Conservation (phyloP, 352 stramenopile genomes). For the Bremia lactucae region DNA sequence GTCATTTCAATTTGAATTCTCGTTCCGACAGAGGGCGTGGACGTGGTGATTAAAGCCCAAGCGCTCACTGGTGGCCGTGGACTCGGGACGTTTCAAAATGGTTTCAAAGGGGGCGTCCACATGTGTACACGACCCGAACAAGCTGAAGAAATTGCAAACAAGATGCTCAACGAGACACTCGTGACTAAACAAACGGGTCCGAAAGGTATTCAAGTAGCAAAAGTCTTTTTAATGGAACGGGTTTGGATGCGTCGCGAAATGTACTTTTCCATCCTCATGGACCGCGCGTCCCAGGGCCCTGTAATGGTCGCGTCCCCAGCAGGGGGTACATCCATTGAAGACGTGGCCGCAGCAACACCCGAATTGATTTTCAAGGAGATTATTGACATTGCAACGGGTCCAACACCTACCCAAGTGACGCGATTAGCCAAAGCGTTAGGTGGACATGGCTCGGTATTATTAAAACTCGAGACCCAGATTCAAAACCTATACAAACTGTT, state of each 20-base stretch:
- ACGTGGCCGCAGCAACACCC: conserved; percentile 90
- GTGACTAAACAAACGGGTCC: conserved; percentile 92
- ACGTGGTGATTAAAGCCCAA: conserved; percentile 95
- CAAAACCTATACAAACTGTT: conserved; percentile 95
- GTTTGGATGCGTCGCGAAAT: conserved; percentile 93
- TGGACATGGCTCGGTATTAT: conserved; percentile 31
- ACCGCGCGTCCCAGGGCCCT: conserved; percentile 90
- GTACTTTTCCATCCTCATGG: conserved; percentile 98
- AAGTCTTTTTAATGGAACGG: conserved; percentile 88
- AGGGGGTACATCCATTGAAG: conserved; percentile 95
- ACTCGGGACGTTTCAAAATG: conserved; percentile 94
- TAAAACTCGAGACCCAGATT: conserved; percentile 67
- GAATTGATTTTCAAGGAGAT: conserved; percentile 90
- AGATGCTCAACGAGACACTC: conserved; percentile 91
- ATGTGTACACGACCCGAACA: conserved; percentile 88
- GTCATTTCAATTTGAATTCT: too few species aligned
- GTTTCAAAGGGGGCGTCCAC: conserved; percentile 96
- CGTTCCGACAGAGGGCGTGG: conserved; percentile 62
- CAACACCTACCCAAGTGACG: conserved; percentile 72
- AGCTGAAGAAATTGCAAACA: conserved; percentile 69
- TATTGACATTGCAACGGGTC: conserved; percentile 91
- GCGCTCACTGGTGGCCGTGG: conserved; percentile 93
- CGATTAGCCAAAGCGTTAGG: conserved; percentile 68
- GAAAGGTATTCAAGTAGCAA: conserved; percentile 83
- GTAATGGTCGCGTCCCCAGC: conserved; percentile 92